Evolutionary conservation across 805 yeast genomes (phyloP).

Genomic region (Lipomyces sp.): DNA sequence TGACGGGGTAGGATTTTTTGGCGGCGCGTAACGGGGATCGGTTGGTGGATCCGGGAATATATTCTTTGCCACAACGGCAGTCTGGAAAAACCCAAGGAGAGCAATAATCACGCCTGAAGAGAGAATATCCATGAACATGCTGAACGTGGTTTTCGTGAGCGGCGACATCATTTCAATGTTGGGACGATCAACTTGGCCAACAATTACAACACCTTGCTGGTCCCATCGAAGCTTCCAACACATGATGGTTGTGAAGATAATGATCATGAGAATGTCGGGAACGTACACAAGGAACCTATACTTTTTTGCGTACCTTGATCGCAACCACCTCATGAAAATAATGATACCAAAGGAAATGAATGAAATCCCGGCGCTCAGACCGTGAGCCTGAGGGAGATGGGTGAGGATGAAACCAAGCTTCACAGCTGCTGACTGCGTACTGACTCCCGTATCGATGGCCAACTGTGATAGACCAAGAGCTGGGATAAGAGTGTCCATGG

Average conservation of each 20-base stretch:
- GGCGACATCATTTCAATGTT: slow-evolving; percentile 63
- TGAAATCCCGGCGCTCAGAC: slow-evolving; percentile 67
- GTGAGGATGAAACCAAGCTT: slow-evolving; percentile 63
- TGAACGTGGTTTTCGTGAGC: slow-evolving; percentile 52
- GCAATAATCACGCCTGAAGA: slow-evolving; percentile 79
- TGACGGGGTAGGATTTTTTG: slow-evolving; percentile 57
- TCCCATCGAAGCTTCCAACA: slow-evolving; percentile 50
- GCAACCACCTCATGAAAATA: slow-evolving; percentile 49
- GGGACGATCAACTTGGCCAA: slow-evolving; percentile 68
- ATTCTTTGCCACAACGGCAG: slow-evolving; percentile 89
- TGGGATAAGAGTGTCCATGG: slow-evolving; percentile 72
- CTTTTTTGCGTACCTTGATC: slow-evolving; percentile 40
- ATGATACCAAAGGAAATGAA: slow-evolving; percentile 55
- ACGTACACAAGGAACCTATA: slow-evolving; percentile 60
- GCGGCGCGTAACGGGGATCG: slow-evolving; percentile 36
- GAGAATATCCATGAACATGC: slow-evolving; percentile 59
- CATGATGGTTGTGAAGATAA: slow-evolving; percentile 61
- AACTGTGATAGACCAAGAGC: slow-evolving; percentile 67
- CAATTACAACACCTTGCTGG: slow-evolving; percentile 59
- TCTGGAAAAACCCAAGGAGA: slow-evolving; percentile 86
- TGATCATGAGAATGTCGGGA: slow-evolving; percentile 86
- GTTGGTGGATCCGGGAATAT: slow-evolving; percentile 71
- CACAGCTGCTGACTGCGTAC: slow-evolving; percentile 71
- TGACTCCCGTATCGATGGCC: slow-evolving; percentile 54
- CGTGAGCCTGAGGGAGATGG: slow-evolving; percentile 56